Percentiles rank a stretch among this genome's conserved stretches.
Conservation (phyloP, 805 yeast genomes). For the Metschnikowia matae region DNA sequence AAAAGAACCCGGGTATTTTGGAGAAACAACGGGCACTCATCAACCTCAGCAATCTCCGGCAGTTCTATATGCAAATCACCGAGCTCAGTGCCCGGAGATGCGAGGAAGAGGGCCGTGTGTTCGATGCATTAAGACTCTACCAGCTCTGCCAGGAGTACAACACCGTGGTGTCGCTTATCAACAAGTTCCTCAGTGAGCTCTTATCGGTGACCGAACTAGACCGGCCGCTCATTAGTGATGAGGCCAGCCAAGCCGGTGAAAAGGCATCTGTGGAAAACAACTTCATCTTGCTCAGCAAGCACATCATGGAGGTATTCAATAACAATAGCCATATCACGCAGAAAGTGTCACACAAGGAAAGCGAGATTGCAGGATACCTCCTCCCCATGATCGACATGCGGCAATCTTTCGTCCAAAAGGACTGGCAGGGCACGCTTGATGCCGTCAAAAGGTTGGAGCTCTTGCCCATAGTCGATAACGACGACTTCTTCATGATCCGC, state of each 20-base stretch:
- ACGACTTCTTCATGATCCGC: constrained; percentile 57
- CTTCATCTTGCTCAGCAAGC: constrained; percentile 44
- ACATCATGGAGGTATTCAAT: constrained; percentile 42
- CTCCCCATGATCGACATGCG: constrained; percentile 67
- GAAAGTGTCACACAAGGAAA: constrained; percentile 50
- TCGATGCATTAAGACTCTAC: constrained; percentile 80
- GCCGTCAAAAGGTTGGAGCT: constrained; percentile 58
- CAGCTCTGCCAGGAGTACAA: constrained; percentile 87
- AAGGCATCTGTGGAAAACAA: constrained; percentile 43
- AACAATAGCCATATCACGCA: constrained; percentile 57
- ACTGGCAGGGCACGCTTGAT: constrained; percentile 56
- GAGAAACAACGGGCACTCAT: constrained; percentile 72
- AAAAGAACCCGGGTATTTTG: constrained; percentile 75
- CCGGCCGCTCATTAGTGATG: constrained; percentile 45
- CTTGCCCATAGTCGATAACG: constrained; percentile 52
- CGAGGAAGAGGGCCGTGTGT: constrained; percentile 84
- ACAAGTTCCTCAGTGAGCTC: constrained; percentile 72
- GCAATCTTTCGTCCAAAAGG: constrained; percentile 48
- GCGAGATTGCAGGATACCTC: constrained; percentile 62
- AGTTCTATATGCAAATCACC: constrained; percentile 66
- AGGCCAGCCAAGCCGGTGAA: constrained; percentile 34
- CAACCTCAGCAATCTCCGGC: constrained; percentile 51
- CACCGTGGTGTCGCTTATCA: constrained; percentile 70
- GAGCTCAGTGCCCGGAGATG: constrained; percentile 84
- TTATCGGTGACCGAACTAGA: constrained; percentile 68